Evolutionary conservation across 176 grass and related monocot species (phyloP), one percentile per base, ranked within the genome.

Genomic region (Pontederia crassipes): DNA sequence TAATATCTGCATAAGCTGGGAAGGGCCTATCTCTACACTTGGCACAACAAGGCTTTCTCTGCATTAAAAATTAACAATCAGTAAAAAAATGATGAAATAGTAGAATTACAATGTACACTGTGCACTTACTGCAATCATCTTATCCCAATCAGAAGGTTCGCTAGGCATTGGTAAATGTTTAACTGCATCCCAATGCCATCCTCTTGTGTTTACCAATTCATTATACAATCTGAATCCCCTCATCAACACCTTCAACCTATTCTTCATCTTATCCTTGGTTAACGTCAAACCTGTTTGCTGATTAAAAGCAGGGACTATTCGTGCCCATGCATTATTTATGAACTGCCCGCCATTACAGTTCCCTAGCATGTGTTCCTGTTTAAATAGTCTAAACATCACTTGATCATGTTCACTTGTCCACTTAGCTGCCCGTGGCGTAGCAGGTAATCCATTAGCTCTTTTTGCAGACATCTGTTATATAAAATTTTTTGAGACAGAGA

Each of bases 1-100:
- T 77, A 13, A 77, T 15, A 46, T 69, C 62, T 46, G 56, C 65
- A 62, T 77, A 77, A 48, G 66, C 74, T 69, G 64, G 74, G 49
- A 58, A 77, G 46, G 74, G 64, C 52, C 18, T 70, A 11, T 77
- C 64, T 2, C 48, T 45, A 49, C 74, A 77, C 26, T 77, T 77
- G 17, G 74, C 65, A 69, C 61, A 77, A 15, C 62, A 65, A 40
- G 74, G 65, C 62, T 77, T 77, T 66, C 68, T 60, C 74, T 61
- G 40, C 27, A 61, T 4, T 70, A 59, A 47, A 40, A 68, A 40
- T 40, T 40, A 67, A 76, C 2, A n/a, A 68, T 13, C 45, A 48
- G 48, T 51, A 69, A 68, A 61, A 10, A 57, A 51, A 52, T 16
- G 20, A 49, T 29, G 15, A 76, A 59, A 35, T 10, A 61, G 12